These are phyloP conservation scores for Phlebopus sp. DNA, from an alignment of 1,284 basidiomycete genomes.

Conservation along the genomic window DNA sequence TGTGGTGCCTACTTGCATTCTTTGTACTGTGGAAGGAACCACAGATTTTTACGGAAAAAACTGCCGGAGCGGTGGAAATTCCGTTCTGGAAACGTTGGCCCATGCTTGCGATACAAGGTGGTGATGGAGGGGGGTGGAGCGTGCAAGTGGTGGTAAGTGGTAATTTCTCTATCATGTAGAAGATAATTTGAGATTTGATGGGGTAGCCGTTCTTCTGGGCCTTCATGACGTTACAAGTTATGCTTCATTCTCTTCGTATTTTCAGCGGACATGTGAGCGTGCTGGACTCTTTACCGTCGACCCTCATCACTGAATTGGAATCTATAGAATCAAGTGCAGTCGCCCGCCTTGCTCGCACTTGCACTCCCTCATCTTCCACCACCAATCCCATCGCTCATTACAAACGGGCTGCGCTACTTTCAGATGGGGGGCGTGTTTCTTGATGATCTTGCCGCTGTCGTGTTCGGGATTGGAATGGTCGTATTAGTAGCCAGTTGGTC, in stretches of 20 bases:
- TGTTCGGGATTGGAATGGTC: slow-evolving; percentile 66
- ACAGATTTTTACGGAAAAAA: slow-evolving; percentile 34
- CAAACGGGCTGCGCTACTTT: slow-evolving; percentile 60
- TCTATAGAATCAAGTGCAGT: slow-evolving; percentile 53
- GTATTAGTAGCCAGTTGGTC: slow-evolving; percentile 55
- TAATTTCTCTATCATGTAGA: neutral
- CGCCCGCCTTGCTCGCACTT: slow-evolving; percentile 56
- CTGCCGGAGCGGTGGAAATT: slow-evolving; percentile 16
- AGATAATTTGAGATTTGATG: slow-evolving; percentile 11
- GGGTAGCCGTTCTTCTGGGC: slow-evolving; percentile 75
- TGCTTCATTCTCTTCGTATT: slow-evolving; percentile 67
- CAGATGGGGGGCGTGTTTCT: slow-evolving; percentile 62
- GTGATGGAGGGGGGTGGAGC: slow-evolving; percentile 37
- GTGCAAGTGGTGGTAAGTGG: slow-evolving; percentile 55
- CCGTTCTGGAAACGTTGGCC: slow-evolving; percentile 58
- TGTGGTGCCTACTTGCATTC: slow-evolving; percentile 63
- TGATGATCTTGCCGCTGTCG: slow-evolving; percentile 62
- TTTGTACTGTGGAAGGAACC: slow-evolving; percentile 70
- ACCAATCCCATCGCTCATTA: slow-evolving; percentile 57
- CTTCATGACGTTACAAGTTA: slow-evolving; percentile 66
- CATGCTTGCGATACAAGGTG: slow-evolving; percentile 38
- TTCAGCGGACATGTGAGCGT: slow-evolving; percentile 62
- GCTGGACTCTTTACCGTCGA: neutral
- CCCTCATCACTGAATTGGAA: slow-evolving; percentile 2
- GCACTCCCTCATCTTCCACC: slow-evolving; percentile 64